Evolutionary conservation across 2,329 filamentous ascomycete species (phyloP).

Genomic region (Cladophialophora chaetospira): DNA sequence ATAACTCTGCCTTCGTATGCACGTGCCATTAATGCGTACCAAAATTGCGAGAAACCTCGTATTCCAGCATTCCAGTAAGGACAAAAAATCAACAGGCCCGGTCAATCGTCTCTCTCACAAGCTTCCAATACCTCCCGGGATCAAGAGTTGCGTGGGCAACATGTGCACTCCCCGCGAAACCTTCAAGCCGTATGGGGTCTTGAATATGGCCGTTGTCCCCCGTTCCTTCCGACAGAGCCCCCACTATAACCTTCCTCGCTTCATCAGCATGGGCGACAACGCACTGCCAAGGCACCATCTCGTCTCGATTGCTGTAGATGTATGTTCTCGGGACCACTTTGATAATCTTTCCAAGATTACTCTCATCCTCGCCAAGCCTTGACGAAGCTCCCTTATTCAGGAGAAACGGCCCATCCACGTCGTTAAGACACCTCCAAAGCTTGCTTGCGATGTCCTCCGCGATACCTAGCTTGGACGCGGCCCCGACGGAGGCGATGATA

Average conservation of each 20-base stretch:
- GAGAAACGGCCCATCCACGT: conserved; percentile 39
- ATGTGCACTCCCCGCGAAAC: conserved; percentile 53
- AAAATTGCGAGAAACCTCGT: no score
- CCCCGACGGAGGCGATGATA: conserved; percentile 27
- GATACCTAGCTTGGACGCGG: background rate
- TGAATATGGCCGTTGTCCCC: background rate
- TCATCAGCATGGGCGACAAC: conserved; percentile 52
- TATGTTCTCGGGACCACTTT: conserved; percentile 48
- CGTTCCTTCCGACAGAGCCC: background rate
- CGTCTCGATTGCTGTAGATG: conserved; percentile 54
- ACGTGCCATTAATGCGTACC: no score
- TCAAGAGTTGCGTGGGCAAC: conserved; percentile 54
- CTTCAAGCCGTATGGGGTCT: conserved; percentile 44
- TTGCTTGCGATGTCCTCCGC: background rate
- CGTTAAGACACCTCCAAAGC: conserved; percentile 34
- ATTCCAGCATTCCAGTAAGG: no score
- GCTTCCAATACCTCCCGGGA: conserved; percentile 53
- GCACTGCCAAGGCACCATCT: conserved; percentile 49
- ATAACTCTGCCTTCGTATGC: no score
- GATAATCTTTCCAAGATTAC: conserved; percentile 40
- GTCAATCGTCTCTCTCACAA: conserved; percentile 51
- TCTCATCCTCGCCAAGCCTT: no score
- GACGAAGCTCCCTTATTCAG: no score
- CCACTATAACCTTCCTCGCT: conserved; percentile 37
- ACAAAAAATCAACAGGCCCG: no score